Conservation (phyloP, 768 basidiomycete genomes). For the Phlegmacium glaucopus region DNA sequence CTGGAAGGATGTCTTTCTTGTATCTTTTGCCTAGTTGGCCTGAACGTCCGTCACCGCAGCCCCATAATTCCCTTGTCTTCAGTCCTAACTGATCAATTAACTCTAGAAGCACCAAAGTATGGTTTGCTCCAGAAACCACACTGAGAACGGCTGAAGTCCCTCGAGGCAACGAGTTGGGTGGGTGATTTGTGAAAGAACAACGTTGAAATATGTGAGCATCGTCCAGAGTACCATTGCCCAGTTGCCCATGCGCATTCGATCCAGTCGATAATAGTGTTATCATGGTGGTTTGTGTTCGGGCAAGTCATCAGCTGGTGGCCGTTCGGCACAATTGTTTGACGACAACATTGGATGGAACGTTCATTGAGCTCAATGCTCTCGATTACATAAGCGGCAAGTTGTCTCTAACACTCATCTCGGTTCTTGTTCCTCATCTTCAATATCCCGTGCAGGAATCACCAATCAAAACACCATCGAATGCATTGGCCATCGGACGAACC, state of each 20-base stretch:
- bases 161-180: slow-evolving; percentile 27
- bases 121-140: slow-evolving; percentile 74
- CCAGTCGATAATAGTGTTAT: slow-evolving; percentile 34
- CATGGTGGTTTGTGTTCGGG: slow-evolving; percentile 14
- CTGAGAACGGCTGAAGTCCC: slow-evolving; percentile 35
- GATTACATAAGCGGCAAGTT: too few relatives aligned
- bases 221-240: slow-evolving; percentile 41
- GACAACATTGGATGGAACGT: too few relatives aligned
- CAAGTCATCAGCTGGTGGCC: too few relatives aligned
- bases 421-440: too few relatives aligned
- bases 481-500: too few relatives aligned
- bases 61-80: slow-evolving; percentile 52
- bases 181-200: slow-evolving; percentile 35
- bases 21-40: slow-evolving; percentile 69
- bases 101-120: slow-evolving; percentile 68
- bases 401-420: too few relatives aligned
- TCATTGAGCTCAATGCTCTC: too few relatives aligned
- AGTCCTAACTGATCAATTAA: slow-evolving; percentile 13
- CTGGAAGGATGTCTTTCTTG: slow-evolving; percentile 10
- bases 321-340: too few relatives aligned
- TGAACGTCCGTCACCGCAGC: slow-evolving; percentile 63
- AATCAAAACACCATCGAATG: too few relatives aligned
- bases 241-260: slow-evolving; percentile 54
- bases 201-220: slow-evolving; percentile 41
- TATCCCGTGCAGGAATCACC: too few relatives aligned